Evolutionary conservation across 345 rosid species (phyloP).

Genomic region (Melaleuca quinquenervia): DNA sequence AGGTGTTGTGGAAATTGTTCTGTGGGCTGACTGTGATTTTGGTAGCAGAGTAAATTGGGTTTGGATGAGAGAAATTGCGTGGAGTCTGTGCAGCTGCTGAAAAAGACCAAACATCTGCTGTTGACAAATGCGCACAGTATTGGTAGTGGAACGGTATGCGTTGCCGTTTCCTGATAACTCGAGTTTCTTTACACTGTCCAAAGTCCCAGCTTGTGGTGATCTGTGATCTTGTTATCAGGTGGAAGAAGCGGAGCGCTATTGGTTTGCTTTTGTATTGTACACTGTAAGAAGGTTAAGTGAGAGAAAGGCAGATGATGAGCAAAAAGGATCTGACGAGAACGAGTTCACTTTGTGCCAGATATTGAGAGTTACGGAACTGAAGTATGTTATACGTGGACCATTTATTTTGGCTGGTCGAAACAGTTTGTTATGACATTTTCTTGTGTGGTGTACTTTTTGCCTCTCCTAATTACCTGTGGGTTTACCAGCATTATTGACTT

Average conservation of each 20-base stretch:
- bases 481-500: slow-evolving; percentile 65
- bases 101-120: slow-evolving; percentile 57
- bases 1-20: background rate
- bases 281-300: slow-evolving; percentile 51
- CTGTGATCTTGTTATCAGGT: slow-evolving; percentile 16
- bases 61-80: slow-evolving; percentile 37
- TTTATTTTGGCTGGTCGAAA: background rate
- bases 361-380: slow-evolving; percentile 55
- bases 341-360: slow-evolving; percentile 62
- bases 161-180: background rate
- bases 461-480: background rate
- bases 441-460: background rate
- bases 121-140: slow-evolving; percentile 13
- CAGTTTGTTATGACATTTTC: background rate
- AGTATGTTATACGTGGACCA: slow-evolving; percentile 28
- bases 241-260: slow-evolving; percentile 82
- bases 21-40: background rate
- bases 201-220: background rate
- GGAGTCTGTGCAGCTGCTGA: slow-evolving; percentile 49
- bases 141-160: background rate
- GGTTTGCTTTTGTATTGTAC: slow-evolving; percentile 72
- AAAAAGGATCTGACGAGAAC: slow-evolving; percentile 20
- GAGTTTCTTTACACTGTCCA: background rate
- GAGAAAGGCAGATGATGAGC: slow-evolving; percentile 22
- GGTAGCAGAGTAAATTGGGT: slow-evolving; percentile 43